Conservation (phyloP, 176 grass and related monocot genomes). For the Rhynchospora pubera region DNA sequence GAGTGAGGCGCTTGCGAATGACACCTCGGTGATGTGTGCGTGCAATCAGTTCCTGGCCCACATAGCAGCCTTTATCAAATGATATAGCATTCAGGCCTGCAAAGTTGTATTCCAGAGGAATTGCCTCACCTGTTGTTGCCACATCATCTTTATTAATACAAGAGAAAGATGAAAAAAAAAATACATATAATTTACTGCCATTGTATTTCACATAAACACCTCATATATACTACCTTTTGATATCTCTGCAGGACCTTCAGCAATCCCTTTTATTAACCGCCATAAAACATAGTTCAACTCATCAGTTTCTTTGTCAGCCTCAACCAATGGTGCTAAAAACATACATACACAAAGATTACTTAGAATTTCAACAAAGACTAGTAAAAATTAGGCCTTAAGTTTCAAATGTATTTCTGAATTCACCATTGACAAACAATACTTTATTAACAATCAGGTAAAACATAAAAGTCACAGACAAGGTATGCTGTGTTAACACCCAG, state of each 20-base stretch:
- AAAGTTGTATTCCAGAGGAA: conserved; percentile 88
- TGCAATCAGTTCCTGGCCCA: conserved; percentile 92
- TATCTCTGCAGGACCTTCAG: conserved; percentile 88
- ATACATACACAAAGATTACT: conserved; percentile 3
- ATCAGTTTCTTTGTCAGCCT: conserved; percentile 73
- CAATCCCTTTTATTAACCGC: conserved; percentile 61
- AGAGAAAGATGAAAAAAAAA: background rate
- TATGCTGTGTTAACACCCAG: background rate
- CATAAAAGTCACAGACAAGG: background rate
- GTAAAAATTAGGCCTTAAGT: background rate
- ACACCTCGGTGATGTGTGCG: conserved; percentile 86
- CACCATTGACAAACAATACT: background rate
- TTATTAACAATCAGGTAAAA: background rate
- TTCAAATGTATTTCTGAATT: background rate
- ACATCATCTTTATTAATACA: background rate
- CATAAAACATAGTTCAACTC: conserved; percentile 76
- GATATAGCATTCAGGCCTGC: conserved; percentile 85
- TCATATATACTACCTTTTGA: conserved; percentile 55
- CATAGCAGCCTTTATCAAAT: conserved; percentile 92
- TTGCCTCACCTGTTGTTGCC: conserved; percentile 54
- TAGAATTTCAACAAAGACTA: background rate
- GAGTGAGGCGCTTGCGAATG: conserved; percentile 77
- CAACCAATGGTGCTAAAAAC: conserved; percentile 63
- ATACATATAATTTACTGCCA: background rate
- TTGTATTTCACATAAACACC: background rate